Base-by-base conservation (phyloP, 106 monocot genomes). In the Narthecium ossifragum region DNA sequence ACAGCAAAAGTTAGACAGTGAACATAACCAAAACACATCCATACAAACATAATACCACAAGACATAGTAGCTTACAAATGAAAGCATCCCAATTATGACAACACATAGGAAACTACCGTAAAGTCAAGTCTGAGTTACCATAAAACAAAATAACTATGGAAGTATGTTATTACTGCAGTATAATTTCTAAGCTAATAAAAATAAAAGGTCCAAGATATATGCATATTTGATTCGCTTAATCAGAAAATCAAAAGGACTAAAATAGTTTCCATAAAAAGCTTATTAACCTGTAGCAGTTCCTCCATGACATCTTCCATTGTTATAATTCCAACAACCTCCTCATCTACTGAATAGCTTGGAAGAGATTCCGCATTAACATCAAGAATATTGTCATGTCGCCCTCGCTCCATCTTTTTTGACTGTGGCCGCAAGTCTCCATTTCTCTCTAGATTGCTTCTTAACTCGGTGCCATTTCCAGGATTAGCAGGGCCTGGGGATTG, bases 291-390 rank as follows among this genome's bases (percentile, higher is more conserved):
- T 59, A 99, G 73, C 52, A 99, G 59, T 77, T 99, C 91, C 75
- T 99, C 98, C 82, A 99, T 99, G 55, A 99, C 81, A 70, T 99
- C 91, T 76, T 99, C 98, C 98, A 99, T 99, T 41, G 98, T 99
- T 65, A 99, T 99, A 69, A 99, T 99, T 45, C 98, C 98, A 55
- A 99, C 73, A 25, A 84, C 98, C 71, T 85, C 91, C 47, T 88
- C 88, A 70, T 88, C 88, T 54, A 64, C 61, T 49, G 79, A 70
- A 75, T 91, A 85, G 67, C 79, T 91, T 40, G 98, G 87, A 61
- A 99, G 74, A 50, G 88, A 77, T 40, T 88, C 85, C 9, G 72
- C 69, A 71, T 80, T 74, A 55, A 79, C 69, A 75, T 88, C 82
- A 71, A 91, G 84, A 67, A 99, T 91, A 74, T 87, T 87, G 56